phyloP scores from a whole-genome alignment of 2,329 filamentous ascomycete species.

The Talaromyces funiculosus region DNA sequence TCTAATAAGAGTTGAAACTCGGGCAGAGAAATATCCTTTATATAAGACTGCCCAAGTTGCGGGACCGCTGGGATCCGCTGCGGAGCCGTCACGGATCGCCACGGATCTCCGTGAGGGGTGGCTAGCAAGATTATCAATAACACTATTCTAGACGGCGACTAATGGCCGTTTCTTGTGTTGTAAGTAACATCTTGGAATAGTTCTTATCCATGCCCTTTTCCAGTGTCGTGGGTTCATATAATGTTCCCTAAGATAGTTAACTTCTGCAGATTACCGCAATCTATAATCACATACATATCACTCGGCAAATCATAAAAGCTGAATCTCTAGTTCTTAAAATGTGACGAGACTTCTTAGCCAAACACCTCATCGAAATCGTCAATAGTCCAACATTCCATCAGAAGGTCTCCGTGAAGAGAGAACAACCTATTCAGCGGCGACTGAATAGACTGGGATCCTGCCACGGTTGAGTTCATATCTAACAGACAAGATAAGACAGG shows the following conservation, averaged over 20 bases:
- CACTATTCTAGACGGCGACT: background rate
- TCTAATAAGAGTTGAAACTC: background rate
- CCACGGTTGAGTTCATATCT: background rate
- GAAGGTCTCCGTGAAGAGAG: background rate
- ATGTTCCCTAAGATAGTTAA: background rate
- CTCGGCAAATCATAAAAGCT: background rate
- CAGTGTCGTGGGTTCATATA: background rate
- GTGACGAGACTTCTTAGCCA: background rate
- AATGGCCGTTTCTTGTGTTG: background rate
- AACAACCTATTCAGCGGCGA: background rate
- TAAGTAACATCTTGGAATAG: background rate
- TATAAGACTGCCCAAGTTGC: background rate
- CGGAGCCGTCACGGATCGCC: background rate
- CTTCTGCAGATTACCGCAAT: background rate
- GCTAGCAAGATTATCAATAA: background rate
- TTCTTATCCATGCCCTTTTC: background rate
- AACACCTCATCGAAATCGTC: background rate
- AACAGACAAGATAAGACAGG: background rate
- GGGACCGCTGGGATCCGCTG: background rate
- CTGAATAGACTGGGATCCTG: background rate
- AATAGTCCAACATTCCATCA: background rate
- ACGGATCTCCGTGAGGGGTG: background rate
- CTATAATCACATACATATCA: no score
- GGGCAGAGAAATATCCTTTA: background rate
- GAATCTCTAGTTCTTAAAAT: background rate